Conservation (phyloP, 2,329 filamentous ascomycete genomes). For the Verticillium nonalfalfae region DNA sequence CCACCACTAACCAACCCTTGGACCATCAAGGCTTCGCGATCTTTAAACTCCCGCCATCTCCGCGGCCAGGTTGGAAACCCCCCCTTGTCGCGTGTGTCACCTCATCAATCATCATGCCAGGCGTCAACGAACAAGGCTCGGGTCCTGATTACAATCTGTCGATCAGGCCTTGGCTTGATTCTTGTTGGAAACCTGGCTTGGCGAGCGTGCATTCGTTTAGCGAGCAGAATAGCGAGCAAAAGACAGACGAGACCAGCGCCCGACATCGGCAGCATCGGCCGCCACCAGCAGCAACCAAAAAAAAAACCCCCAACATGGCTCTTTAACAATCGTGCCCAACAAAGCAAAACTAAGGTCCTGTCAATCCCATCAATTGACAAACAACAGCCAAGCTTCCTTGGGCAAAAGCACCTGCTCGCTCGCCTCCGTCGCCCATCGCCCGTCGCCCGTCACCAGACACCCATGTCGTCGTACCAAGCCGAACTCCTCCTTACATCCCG, state of each 20-base stretch:
- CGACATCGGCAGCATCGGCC: background rate
- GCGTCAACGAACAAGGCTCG: background rate
- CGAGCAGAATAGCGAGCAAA: background rate
- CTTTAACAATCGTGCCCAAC: background rate
- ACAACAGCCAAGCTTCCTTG: background rate
- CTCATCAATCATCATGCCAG: background rate
- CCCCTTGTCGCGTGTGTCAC: background rate
- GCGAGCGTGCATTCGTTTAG: background rate
- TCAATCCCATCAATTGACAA: too few relatives aligned
- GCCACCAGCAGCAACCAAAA: background rate
- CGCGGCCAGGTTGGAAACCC: background rate
- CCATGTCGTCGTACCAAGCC: background rate
- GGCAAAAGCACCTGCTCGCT: too few relatives aligned
- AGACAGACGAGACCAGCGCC: background rate
- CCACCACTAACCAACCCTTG: background rate
- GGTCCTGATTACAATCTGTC: background rate
- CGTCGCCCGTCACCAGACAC: background rate
- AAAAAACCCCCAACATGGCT: background rate
- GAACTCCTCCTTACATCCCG: background rate
- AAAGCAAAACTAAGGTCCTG: background rate
- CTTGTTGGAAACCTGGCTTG: background rate
- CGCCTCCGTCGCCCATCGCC: too few relatives aligned
- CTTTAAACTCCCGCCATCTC: background rate
- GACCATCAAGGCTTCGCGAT: too few relatives aligned
- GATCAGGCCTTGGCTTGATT: background rate